phyloP scores from a whole-genome alignment of 805 yeast genomes.

The Metschnikowia peoriensis region DNA sequence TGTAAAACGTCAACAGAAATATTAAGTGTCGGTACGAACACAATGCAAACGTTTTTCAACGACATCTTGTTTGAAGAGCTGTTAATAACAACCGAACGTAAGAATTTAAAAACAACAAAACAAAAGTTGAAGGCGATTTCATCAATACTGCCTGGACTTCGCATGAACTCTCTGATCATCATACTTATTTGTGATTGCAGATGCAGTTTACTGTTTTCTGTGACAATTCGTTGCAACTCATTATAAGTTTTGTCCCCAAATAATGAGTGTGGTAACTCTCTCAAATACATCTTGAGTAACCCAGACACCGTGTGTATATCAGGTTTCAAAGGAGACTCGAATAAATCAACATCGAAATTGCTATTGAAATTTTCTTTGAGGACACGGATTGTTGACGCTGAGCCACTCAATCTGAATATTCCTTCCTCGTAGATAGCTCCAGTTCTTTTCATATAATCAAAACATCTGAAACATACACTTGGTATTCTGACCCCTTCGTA shows the following conservation, averaged over 20 bases:
- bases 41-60: conserved; percentile 71
- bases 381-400: conserved; percentile 69
- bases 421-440: conserved; percentile 88
- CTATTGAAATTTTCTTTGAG: conserved; percentile 69
- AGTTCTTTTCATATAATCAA: conserved; percentile 60
- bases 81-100: conserved; percentile 61
- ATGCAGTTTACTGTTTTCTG: conserved; percentile 12
- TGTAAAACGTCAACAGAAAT: conserved; percentile 60
- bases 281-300: conserved; percentile 72
- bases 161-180: conserved; percentile 32
- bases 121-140: conserved; percentile 56
- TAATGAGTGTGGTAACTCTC: conserved; percentile 73
- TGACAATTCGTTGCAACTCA: conserved; percentile 22
- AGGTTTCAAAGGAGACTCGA: conserved; percentile 42
- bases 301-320: conserved; percentile 91
- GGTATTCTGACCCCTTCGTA: conserved; percentile 56
- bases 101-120: conserved; percentile 62
- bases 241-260: conserved; percentile 50
- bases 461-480: conserved; percentile 71
- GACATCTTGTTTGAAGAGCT: conserved; percentile 78
- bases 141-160: conserved; percentile 43
- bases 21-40: conserved; percentile 77
- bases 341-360: conserved; percentile 67
- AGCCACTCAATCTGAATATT: conserved; percentile 85
- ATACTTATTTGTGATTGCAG: conserved; percentile 26